phyloP scores from a whole-genome alignment of 1,139 yeast species.

The Protomyces pachydermus region DNA sequence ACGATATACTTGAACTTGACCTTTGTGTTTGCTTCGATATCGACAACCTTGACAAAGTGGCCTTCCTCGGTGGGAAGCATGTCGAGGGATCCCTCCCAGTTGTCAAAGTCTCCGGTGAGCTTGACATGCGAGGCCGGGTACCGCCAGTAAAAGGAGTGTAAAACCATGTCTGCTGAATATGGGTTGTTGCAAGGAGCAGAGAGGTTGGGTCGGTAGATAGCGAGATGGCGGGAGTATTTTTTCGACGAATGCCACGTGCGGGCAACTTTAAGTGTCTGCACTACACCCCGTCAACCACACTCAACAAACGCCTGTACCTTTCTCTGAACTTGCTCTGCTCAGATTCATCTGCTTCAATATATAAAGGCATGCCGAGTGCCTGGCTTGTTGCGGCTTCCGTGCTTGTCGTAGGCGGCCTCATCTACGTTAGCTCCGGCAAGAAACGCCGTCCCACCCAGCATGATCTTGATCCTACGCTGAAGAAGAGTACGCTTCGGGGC shows the following conservation, averaged over 20 bases:
- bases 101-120: constrained; percentile 25
- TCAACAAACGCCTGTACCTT: no score
- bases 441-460: constrained; percentile 22
- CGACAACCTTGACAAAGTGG: constrained; percentile 6
- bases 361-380: background rate
- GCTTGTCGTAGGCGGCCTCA: constrained; percentile 8
- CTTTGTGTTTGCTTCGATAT: constrained; percentile 11
- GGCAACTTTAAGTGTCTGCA: no score
- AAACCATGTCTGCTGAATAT: constrained; percentile 10
- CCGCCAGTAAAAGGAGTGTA: constrained; percentile 14
- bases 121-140: constrained; percentile 14
- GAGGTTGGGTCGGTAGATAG: background rate
- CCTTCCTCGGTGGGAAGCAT: constrained; percentile 18
- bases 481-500: constrained; percentile 1
- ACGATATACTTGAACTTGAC: constrained; percentile 22
- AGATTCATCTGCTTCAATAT: background rate
- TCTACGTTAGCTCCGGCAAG: background rate
- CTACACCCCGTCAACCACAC: no score
- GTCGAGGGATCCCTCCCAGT: constrained; percentile 11
- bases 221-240: background rate
- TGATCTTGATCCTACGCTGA: constrained; percentile 20
- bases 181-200: background rate
- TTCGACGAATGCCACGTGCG: no score
- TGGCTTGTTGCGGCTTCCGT: constrained; percentile 13
- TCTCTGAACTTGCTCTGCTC: no score